Conservation (phyloP, 345 rosid species). For the Murraya paniculata region DNA sequence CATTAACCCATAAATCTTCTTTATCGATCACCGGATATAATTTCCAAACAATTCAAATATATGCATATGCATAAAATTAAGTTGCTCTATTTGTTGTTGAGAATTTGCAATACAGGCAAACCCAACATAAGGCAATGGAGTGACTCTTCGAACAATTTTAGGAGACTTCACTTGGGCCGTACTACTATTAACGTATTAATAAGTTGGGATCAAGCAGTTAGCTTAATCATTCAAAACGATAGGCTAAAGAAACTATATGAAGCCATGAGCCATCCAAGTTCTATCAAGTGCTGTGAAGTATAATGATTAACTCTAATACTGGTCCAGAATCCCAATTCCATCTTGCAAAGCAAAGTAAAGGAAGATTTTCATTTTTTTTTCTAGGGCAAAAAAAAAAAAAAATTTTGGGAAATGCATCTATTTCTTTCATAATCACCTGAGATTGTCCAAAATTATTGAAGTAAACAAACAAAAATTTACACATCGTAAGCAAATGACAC, state of each 20-base stretch:
- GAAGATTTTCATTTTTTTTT: background rate
- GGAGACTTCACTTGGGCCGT: background rate
- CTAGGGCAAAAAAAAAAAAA: too few relatives aligned
- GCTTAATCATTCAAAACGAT: background rate
- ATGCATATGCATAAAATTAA: background rate
- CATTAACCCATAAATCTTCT: background rate
- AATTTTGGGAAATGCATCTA: background rate
- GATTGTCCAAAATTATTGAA: background rate
- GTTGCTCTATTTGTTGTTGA: background rate
- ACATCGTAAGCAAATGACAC: background rate
- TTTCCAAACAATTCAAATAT: slow-evolving; percentile 1
- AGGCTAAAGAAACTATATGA: background rate
- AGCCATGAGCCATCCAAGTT: background rate
- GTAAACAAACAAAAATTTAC: background rate
- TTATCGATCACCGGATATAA: background rate
- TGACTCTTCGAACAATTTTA: background rate
- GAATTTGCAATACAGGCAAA: background rate
- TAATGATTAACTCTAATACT: background rate
- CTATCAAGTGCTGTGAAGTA: background rate
- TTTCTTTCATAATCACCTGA: background rate
- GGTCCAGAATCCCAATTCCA: background rate
- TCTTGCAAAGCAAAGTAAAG: background rate
- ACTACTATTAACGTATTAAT: background rate
- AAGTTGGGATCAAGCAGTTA: background rate
- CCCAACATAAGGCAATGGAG: background rate